phyloP scores from a whole-genome alignment of 1,139 yeast genomes.

The Kluyveromyces sp. region DNA sequence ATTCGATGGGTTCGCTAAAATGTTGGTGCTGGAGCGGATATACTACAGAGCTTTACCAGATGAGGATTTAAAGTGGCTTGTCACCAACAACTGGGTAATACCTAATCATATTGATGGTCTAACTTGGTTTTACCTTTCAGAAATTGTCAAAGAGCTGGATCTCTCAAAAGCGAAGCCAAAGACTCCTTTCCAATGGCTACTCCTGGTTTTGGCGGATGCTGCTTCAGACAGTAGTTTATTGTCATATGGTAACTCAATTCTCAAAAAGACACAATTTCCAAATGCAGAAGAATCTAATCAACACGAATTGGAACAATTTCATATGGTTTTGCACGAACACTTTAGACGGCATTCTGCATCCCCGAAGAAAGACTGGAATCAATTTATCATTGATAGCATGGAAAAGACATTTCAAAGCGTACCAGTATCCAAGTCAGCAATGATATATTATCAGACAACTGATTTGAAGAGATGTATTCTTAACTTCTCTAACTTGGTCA shows the following conservation, averaged over 20 bases:
- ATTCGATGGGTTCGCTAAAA: constrained; percentile 13
- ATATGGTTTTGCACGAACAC: constrained; percentile 21
- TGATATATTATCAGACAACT: constrained; percentile 17
- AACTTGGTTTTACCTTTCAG: constrained; percentile 13
- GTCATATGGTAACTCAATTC: constrained; percentile 18
- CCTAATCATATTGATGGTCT: constrained; percentile 16
- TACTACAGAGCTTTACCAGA: constrained; percentile 17
- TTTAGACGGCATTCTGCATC: constrained; percentile 12
- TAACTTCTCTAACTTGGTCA: constrained; percentile 26
- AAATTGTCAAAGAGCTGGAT: constrained; percentile 11
- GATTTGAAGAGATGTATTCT: constrained; percentile 21
- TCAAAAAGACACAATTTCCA: constrained; percentile 36
- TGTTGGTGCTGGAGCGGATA: constrained; percentile 24
- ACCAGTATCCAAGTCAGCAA: constrained; percentile 25
- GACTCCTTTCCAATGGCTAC: constrained; percentile 1
- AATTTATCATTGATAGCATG: constrained; percentile 23
- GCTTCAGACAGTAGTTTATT: constrained; percentile 1
- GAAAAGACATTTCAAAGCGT: constrained; percentile 30
- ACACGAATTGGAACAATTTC: constrained; percentile 31
- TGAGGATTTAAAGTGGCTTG: constrained; percentile 1
- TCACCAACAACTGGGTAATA: constrained; percentile 5
- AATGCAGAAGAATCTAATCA: constrained; percentile 38
- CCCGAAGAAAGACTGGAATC: constrained; percentile 21
- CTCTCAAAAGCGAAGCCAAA: constrained; percentile 2
- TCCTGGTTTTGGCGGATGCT: background rate